Percentiles rank a stretch among this genome's conserved stretches.
phyloP scores from a whole-genome alignment of 768 basidiomycete species.

The Mycena maculata region DNA sequence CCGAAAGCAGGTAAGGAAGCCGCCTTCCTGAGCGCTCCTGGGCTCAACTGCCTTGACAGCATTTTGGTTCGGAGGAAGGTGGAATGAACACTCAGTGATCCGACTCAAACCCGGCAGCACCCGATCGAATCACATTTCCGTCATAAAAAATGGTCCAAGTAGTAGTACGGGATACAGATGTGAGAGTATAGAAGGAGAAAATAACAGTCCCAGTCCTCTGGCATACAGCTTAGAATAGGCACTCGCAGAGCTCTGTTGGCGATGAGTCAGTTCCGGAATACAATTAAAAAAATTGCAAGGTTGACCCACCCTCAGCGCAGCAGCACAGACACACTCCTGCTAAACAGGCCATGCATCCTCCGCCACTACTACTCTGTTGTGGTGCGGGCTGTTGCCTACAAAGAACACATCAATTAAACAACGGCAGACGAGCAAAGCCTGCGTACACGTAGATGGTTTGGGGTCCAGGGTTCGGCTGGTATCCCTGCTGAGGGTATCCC shows the following conservation, averaged over 20 bases:
- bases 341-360: constrained; percentile 72
- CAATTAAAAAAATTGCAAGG: neutral
- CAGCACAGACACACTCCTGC: constrained; percentile 75
- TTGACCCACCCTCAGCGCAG: constrained; percentile 74
- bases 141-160: constrained; percentile 1
- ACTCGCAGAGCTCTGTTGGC: constrained; percentile 77
- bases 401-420: neutral
- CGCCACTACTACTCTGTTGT: constrained; percentile 59
- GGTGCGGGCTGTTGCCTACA: constrained; percentile 61
- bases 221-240: constrained; percentile 62
- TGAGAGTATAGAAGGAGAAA: constrained; percentile 10
- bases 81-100: constrained; percentile 22
- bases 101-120: neutral
- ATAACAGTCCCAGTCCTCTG: constrained; percentile 9
- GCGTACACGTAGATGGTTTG: constrained; percentile 86
- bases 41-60: constrained; percentile 81
- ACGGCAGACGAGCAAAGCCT: neutral
- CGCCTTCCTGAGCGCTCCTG: constrained; percentile 74
- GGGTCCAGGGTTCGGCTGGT: constrained; percentile 66
- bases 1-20: constrained; percentile 59
- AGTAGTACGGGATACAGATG: constrained; percentile 7
- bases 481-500: constrained; percentile 68
- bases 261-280: constrained; percentile 19
- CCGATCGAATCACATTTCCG: neutral
- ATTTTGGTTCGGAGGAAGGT: constrained; percentile 58